Base-by-base conservation (phyloP, 2,329 filamentous ascomycete genomes). In the Thyridium curvatum region DNA sequence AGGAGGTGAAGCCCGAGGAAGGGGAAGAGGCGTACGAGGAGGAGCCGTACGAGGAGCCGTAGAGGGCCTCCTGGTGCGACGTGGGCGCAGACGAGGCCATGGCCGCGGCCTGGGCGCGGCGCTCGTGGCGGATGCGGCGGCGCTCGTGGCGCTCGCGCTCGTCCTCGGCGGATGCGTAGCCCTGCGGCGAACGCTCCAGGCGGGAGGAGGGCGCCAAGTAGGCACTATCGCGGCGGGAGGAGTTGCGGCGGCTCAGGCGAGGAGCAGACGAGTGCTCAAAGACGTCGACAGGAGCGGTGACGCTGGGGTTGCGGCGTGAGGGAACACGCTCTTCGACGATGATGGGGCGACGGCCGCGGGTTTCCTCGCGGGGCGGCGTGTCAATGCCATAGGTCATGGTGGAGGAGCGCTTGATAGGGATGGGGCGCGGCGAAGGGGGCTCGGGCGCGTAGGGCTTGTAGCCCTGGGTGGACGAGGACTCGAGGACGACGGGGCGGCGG, bases 401-500 rank as follows among this genome's bases (percentile, higher is more conserved):
- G n/a, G 49, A 46, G 30, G 50, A 45, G 32, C 52, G 52, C 41
- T 51, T 47, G 37, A 52, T 47, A n/a, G 46, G 46, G 38, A 49
- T 50, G 16, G 50, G 49, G 30, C 39, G 43, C 8, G 41, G 34
- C 37, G 32, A 36, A 2, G 41, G 40, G 13, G 46, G 41, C 15
- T 47, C 46, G 4, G 42, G 48, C 30, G 35, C 44, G 32, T 40
- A 43, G 21, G 41, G 41, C 18, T 40, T 39, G 30, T 44, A 40
- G 30, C 41, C 40, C 33, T 46, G 39, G 13, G 21, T 26, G 6
- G 21, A 26, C 6, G 21, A 6, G 21, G 39, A 44, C 15, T 35
- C 37, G 37, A 3, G 37, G 44, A 14, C 35, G 40, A 12, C 39
- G 44, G 28, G 39, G 21, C 21, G 34, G 28, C 33, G 44, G 18